Conservation (phyloP, 202 grass and related monocot genomes). For the Brachypodium distachyon region DNA sequence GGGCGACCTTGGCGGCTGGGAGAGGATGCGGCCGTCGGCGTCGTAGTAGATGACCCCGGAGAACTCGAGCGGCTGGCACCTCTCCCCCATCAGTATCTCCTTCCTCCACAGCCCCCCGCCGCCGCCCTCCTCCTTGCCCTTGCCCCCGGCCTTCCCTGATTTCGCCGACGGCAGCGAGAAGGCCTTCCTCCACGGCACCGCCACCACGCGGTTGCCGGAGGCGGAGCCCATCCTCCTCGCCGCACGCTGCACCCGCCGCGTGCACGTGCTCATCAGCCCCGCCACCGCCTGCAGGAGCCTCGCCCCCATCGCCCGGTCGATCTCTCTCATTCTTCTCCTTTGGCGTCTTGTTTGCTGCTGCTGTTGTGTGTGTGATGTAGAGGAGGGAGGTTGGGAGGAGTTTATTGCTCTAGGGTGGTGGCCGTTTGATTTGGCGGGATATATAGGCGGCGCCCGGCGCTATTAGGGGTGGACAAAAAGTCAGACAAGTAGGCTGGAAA, state of each 20-base stretch:
- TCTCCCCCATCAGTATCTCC: constrained; percentile 67
- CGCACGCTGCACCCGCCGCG: constrained; percentile 27
- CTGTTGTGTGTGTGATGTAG: neutral
- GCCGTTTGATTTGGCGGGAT: constrained; percentile 17
- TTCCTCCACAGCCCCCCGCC: constrained; percentile 55
- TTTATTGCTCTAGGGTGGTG: neutral
- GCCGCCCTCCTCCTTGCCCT: neutral
- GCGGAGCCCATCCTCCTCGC: constrained; percentile 10
- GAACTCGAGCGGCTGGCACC: constrained; percentile 77
- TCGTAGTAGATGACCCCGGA: constrained; percentile 78
- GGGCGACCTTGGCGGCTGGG: constrained; percentile 41
- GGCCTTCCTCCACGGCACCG: constrained; percentile 31
- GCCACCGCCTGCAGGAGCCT: constrained; percentile 46
- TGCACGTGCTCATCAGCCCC: constrained; percentile 39
- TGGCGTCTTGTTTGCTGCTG: neutral
- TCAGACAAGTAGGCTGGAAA: neutral
- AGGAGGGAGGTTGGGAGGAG: too few species aligned
- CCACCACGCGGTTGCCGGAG: neutral
- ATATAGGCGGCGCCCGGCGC: neutral
- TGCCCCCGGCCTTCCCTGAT: neutral
- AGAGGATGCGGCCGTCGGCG: constrained; percentile 36
- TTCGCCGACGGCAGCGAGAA: neutral
- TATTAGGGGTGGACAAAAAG: neutral
- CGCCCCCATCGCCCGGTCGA: constrained; percentile 11
- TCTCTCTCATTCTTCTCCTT: neutral